Percentiles rank a stretch among this genome's conserved stretches.
Conservation (phyloP, 768 basidiomycete genomes). For the Baorangia bicolor region DNA sequence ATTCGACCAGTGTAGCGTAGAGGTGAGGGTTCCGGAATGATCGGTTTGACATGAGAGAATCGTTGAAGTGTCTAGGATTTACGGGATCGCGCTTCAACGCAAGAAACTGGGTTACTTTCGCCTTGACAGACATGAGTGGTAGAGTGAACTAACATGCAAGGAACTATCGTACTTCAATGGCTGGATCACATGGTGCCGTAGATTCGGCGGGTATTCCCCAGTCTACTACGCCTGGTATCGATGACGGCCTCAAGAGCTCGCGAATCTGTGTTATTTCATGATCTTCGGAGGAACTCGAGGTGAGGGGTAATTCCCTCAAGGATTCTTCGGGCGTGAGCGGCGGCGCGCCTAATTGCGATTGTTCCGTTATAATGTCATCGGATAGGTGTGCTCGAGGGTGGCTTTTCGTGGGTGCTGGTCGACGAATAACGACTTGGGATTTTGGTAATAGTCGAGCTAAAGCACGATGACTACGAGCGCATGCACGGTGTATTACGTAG, state of each 20-base stretch:
- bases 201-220: constrained; percentile 77
- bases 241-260: constrained; percentile 56
- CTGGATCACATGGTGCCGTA: constrained; percentile 55
- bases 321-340: constrained; percentile 17
- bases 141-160: not conserved
- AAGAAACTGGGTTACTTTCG: constrained; percentile 80
- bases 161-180: constrained; percentile 49
- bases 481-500: not conserved
- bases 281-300: constrained; percentile 21
- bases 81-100: constrained; percentile 59
- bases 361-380: constrained; percentile 39
- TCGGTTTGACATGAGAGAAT: constrained; percentile 88
- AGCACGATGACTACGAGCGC: not conserved
- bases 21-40: constrained; percentile 96
- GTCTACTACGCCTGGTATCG: constrained; percentile 61
- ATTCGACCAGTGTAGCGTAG: constrained; percentile 94
- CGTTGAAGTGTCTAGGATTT: constrained; percentile 89
- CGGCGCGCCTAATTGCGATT: not conserved
- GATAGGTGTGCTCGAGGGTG: constrained; percentile 51
- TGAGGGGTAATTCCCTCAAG: constrained; percentile 10
- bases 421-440: constrained; percentile 61
- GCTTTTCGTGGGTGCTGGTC: constrained; percentile 44
- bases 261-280: constrained; percentile 58
- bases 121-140: constrained; percentile 40
- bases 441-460: constrained; percentile 45